phyloP scores from a whole-genome alignment of 2,329 filamentous ascomycete species.

The Aspergillus puulaauensis region DNA sequence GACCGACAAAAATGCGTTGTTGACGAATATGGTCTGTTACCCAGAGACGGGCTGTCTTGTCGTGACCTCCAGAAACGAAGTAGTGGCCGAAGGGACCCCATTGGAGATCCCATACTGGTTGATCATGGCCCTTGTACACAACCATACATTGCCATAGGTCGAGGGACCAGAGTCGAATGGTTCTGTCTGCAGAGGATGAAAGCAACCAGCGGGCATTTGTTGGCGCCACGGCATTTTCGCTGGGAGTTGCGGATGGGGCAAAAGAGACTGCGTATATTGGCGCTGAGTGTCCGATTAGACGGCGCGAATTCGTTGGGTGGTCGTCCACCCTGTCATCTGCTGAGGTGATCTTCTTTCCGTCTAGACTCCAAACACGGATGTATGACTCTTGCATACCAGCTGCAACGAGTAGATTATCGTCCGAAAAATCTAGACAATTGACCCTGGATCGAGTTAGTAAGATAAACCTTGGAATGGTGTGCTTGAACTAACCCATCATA shows the following conservation, averaged over 20 bases:
- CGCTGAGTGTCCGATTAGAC: slow-evolving; percentile 81
- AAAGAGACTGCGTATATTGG: slow-evolving; percentile 90
- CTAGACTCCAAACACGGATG: slow-evolving; percentile 89
- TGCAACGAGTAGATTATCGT: slow-evolving; percentile 82
- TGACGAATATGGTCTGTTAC: slow-evolving; percentile 89
- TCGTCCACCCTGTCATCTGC: slow-evolving; percentile 59
- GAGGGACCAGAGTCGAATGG: slow-evolving; percentile 87
- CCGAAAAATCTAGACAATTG: slow-evolving; percentile 93
- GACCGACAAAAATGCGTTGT: slow-evolving; percentile 83
- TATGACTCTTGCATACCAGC: slow-evolving; percentile 92
- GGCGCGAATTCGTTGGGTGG: slow-evolving; percentile 69
- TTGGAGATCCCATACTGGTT: slow-evolving; percentile 80
- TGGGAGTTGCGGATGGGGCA: slow-evolving; percentile 64
- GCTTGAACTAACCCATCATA: slow-evolving; percentile 69
- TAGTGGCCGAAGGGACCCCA: slow-evolving; percentile 97
- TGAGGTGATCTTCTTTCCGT: slow-evolving; percentile 76
- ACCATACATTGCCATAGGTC: slow-evolving; percentile 91
- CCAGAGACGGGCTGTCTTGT: slow-evolving; percentile 89
- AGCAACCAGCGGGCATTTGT: slow-evolving; percentile 74
- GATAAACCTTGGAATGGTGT: not conserved
- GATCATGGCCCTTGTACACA: slow-evolving; percentile 89
- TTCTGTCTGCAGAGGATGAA: slow-evolving; percentile 83
- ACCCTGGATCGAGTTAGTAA: slow-evolving; percentile 56
- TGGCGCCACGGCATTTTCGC: slow-evolving; percentile 51
- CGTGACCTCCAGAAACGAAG: slow-evolving; percentile 82